A percentile compares a stretch with the other conserved stretches of the same genome.
phyloP scores from a whole-genome alignment of 192 early-diverging fungal genomes.

The Mortierella antarctica region DNA sequence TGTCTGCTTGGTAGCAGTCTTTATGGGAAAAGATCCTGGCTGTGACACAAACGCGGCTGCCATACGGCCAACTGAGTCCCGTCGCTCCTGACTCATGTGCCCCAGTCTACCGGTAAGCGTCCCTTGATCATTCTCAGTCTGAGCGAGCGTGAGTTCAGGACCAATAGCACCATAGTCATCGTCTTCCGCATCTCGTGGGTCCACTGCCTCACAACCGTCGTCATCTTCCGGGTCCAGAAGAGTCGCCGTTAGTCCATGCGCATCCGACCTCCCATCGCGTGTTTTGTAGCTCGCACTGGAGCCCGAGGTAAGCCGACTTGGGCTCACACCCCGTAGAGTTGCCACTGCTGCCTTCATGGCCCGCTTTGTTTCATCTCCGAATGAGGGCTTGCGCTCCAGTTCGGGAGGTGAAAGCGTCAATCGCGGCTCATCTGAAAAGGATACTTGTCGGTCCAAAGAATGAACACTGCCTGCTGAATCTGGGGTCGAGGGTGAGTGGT shows the following conservation, averaged over 20 bases:
- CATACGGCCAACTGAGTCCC: conserved; percentile 35
- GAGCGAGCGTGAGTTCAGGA: conserved; percentile 3
- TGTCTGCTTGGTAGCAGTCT: conserved; percentile 1
- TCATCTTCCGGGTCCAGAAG: conserved; percentile 23
- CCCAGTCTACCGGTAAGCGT: not conserved
- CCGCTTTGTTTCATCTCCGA: conserved; percentile 25
- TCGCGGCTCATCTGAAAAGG: conserved; percentile 21
- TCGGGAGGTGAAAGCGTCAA: conserved; percentile 1
- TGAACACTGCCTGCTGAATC: conserved; percentile 21
- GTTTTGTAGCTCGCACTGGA: not conserved
- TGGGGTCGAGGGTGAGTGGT: conserved; percentile 16
- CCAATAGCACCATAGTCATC: conserved; percentile 4
- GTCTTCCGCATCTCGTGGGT: not conserved
- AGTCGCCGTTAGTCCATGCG: conserved; percentile 8
- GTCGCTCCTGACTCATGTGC: not conserved
- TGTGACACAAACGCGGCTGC: conserved; percentile 41
- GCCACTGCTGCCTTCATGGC: conserved; percentile 17
- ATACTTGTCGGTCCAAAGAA: conserved; percentile 13
- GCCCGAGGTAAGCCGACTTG: not conserved
- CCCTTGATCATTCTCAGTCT: not conserved
- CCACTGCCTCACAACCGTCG: not conserved
- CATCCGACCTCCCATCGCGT: not conserved
- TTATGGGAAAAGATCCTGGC: conserved; percentile 37
- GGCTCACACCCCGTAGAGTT: conserved; percentile 12
- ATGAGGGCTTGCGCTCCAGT: conserved; percentile 9